These are phyloP conservation scores for Penicillium arizonense DNA, from an alignment of 495 filamentous ascomycete species.

Conservation along the genomic window DNA sequence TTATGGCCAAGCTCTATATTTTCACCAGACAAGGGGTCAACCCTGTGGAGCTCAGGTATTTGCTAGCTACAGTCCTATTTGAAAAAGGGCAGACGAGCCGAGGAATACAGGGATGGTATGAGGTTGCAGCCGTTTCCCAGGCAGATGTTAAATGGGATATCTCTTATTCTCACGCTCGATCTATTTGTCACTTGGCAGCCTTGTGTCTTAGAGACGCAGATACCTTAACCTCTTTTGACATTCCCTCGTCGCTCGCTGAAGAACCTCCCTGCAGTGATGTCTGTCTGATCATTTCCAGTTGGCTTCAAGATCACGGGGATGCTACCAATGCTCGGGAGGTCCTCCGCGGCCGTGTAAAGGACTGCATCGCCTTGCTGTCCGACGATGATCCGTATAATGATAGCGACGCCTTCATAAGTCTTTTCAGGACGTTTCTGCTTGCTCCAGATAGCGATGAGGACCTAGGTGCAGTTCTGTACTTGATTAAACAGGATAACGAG, in stretches of 20 bases:
- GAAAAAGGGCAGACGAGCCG: not conserved
- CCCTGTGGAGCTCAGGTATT: too few relatives aligned
- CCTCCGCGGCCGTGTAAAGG: conserved; percentile 4
- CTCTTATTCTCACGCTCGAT: not conserved
- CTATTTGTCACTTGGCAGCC: not conserved
- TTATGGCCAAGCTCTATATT: too few relatives aligned
- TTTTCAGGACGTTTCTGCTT: conserved; percentile 6
- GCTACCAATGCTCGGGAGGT: not conserved
- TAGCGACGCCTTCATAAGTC: not conserved
- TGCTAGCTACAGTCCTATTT: conserved; percentile 3
- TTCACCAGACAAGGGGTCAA: too few relatives aligned
- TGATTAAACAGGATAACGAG: not conserved
- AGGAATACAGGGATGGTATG: conserved; percentile 1
- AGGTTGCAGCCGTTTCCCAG: not conserved
- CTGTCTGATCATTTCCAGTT: conserved; percentile 1
- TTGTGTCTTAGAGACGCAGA: too few relatives aligned
- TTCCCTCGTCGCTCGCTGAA: too few relatives aligned
- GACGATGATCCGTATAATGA: conserved; percentile 6
- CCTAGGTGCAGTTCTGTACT: not conserved
- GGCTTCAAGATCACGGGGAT: conserved; percentile 2
- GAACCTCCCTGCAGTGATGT: too few relatives aligned
- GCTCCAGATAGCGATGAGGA: conserved; percentile 3
- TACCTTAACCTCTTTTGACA: too few relatives aligned
- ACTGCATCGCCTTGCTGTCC: conserved; percentile 6
- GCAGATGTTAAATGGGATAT: not conserved